Percentiles rank a stretch among this genome's conserved stretches.
These are phyloP conservation scores for Daldinia bambusicola DNA, from an alignment of 495 filamentous ascomycete species.

Conservation along the genomic window DNA sequence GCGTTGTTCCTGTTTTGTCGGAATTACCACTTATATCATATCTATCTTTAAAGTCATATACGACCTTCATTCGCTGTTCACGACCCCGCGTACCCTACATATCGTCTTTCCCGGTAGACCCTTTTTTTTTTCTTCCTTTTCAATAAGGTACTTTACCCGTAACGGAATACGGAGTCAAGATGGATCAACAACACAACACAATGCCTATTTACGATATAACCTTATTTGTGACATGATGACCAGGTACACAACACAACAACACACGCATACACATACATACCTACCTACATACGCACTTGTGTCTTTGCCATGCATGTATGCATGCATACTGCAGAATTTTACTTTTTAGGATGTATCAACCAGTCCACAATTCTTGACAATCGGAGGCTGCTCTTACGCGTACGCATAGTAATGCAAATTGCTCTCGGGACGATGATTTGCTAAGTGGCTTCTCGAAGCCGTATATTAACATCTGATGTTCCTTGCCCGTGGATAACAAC, in stretches of 20 bases:
- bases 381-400: neutral
- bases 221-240: constrained; percentile 2
- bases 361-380: neutral
- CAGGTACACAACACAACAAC: constrained; percentile 4
- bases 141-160: constrained; percentile 3
- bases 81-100: neutral
- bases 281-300: too few species aligned
- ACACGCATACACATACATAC: too few species aligned
- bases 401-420: neutral
- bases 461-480: constrained; percentile 7
- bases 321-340: constrained; percentile 2
- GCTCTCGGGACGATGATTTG: neutral
- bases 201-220: neutral
- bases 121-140: neutral
- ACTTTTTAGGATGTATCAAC: neutral
- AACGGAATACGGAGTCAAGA: constrained; percentile 6
- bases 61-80: neutral
- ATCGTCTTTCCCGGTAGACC: constrained; percentile 2
- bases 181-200: neutral
- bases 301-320: neutral
- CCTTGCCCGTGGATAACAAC: neutral
- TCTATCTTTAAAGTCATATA: constrained; percentile 18
- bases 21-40: constrained; percentile 10
- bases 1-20: constrained; percentile 10
- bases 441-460: neutral